Percentiles rank a stretch among this genome's conserved stretches.
These are phyloP conservation scores for Cladorrhinum sp. DNA, from an alignment of 2,329 filamentous ascomycete genomes.

Conservation along the genomic window DNA sequence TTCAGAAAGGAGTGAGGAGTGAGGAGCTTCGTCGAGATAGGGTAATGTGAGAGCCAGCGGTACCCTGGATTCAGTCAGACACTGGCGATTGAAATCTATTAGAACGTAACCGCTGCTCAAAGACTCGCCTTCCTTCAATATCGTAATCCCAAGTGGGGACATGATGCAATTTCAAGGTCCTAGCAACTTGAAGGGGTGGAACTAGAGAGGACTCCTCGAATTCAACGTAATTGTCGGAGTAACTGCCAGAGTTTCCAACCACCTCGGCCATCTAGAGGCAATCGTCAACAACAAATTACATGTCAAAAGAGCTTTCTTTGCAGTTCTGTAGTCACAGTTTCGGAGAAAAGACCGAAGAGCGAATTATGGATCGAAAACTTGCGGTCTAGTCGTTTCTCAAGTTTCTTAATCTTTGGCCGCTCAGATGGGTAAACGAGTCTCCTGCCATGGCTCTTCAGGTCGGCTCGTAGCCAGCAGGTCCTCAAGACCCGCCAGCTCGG, in stretches of 20 bases:
- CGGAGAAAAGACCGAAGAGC: background rate
- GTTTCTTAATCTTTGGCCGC: background rate
- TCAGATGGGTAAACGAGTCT: background rate
- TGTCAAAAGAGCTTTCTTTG: background rate
- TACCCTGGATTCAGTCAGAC: background rate
- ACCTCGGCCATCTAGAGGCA: too few relatives aligned
- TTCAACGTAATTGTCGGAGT: too few relatives aligned
- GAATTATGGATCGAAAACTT: background rate
- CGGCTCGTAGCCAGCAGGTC: background rate
- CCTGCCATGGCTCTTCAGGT: background rate
- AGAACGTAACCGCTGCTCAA: background rate
- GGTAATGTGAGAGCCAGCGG: background rate
- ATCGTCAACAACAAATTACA: too few relatives aligned
- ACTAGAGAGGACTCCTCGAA: background rate
- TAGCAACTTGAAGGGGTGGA: background rate
- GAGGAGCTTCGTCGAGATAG: background rate
- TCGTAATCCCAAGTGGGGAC: background rate
- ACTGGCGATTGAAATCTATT: background rate
- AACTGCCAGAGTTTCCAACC: too few relatives aligned
- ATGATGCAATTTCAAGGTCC: background rate
- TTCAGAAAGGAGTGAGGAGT: background rate
- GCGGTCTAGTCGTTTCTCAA: background rate
- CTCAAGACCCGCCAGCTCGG: background rate
- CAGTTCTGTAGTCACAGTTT: background rate
- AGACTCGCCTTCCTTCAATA: background rate